Conservation (phyloP, 2,329 filamentous ascomycete genomes). For the Penicillium sp. region DNA sequence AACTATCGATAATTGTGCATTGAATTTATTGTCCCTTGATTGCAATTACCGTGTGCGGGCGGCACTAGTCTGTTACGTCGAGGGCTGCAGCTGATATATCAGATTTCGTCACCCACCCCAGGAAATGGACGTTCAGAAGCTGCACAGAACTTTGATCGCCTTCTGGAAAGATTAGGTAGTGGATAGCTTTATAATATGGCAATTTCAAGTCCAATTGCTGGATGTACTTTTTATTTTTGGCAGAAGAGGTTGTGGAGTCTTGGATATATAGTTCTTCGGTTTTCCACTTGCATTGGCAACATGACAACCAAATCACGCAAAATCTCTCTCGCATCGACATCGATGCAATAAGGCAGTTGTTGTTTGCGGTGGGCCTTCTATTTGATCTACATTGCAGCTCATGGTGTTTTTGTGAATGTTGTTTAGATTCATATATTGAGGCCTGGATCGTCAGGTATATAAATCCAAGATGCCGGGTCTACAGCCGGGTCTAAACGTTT, state of each 20-base stretch:
- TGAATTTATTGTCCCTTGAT: constrained; percentile 5
- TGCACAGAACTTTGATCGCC: not conserved
- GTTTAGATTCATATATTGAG: not conserved
- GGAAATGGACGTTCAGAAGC: not conserved
- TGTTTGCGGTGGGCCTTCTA: not conserved
- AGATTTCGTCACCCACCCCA: not conserved
- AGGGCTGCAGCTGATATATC: constrained; percentile 1
- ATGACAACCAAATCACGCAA: not conserved
- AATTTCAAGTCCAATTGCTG: not conserved
- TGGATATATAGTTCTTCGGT: not conserved
- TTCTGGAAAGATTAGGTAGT: not conserved
- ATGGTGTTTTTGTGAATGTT: not conserved
- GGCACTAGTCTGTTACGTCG: not conserved
- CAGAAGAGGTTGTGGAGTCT: not conserved
- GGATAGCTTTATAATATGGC: not conserved
- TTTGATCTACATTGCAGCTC: not conserved
- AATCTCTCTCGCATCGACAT: not conserved
- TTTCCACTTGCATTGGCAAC: not conserved
- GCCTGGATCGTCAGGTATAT: not conserved
- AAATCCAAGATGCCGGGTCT: not conserved
- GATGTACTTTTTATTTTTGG: not conserved
- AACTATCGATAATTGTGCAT: constrained; percentile 7
- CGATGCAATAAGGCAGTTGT: not conserved
- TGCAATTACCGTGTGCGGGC: not conserved
- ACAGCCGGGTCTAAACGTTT: not conserved